phyloP scores from a whole-genome alignment of 805 yeast genomes.

The Maudiozyma barnettii region DNA sequence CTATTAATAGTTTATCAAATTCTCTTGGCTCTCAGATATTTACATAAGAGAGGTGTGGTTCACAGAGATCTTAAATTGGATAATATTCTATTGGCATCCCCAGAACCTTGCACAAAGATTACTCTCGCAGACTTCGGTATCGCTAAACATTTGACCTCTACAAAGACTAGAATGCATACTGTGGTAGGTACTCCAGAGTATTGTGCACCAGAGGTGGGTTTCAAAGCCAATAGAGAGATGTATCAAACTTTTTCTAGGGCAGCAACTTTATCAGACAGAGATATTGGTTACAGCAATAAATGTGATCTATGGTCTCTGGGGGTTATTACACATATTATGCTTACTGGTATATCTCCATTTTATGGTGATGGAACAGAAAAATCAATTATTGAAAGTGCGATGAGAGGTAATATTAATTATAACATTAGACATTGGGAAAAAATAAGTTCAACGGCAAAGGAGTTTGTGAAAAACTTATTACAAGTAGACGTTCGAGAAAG shows the following conservation, averaged over 20 bases:
- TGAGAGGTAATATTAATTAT: constrained; percentile 34
- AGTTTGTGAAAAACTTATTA: constrained; percentile 36
- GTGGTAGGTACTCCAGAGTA: constrained; percentile 61
- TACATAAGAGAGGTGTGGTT: constrained; percentile 46
- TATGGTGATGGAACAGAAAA: constrained; percentile 38
- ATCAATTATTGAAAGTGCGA: constrained; percentile 35
- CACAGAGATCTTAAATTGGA: constrained; percentile 63
- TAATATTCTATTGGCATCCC: constrained; percentile 47
- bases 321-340: constrained; percentile 45
- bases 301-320: constrained; percentile 70
- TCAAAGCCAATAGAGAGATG: constrained; percentile 28
- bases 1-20: constrained; percentile 48
- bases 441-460: constrained; percentile 36
- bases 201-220: constrained; percentile 62
- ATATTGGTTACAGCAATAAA: constrained; percentile 40
- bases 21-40: constrained; percentile 43
- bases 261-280: constrained; percentile 18
- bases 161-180: constrained; percentile 35
- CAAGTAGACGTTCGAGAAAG: constrained; percentile 33
- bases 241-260: constrained; percentile 20
- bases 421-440: constrained; percentile 34
- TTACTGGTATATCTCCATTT: constrained; percentile 60
- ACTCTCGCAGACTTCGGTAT: constrained; percentile 65
- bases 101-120: constrained; percentile 43
- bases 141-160: constrained; percentile 29